Evolutionary conservation across 2,329 filamentous ascomycete genomes (phyloP).

Genomic region (Fusarium mangiferae): DNA sequence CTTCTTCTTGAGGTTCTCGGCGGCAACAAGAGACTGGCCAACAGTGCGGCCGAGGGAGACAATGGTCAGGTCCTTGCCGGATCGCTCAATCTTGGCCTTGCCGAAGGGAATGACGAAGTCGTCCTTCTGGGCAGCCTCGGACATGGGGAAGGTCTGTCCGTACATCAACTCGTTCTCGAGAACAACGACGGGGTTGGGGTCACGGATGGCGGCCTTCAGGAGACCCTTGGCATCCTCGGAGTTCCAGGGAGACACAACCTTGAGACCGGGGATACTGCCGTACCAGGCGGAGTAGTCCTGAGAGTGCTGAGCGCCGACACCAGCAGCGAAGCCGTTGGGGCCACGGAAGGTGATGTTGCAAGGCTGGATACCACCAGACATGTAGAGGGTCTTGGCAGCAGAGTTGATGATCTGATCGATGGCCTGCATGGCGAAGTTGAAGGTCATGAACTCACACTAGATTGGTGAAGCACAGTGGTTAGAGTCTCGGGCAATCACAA

Average conservation of each 20-base stretch:
- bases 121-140: conserved; percentile 91
- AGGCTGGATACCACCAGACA: conserved; percentile 99
- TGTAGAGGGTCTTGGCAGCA: conserved; percentile 98
- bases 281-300: conserved; percentile 99
- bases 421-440: conserved; percentile 99
- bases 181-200: conserved; percentile 95
- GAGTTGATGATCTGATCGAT: conserved; percentile 99
- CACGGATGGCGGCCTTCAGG: conserved; percentile 95
- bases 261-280: conserved; percentile 95
- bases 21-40: conserved; percentile 87
- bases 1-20: conserved; percentile 92
- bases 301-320: conserved; percentile 97
- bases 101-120: conserved; percentile 98
- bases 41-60: conserved; percentile 96
- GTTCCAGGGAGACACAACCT: conserved; percentile 96
- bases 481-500: conserved; percentile 12
- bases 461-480: conserved; percentile 5
- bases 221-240: conserved; percentile 98
- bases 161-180: conserved; percentile 93
- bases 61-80: conserved; percentile 95
- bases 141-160: conserved; percentile 96
- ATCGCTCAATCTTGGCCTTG: conserved; percentile 98
- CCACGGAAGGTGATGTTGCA: conserved; percentile 99
- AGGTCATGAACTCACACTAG: conserved; percentile 99
- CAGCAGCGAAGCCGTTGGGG: conserved; percentile 95